Evolutionary conservation across 805 yeast species (phyloP), one percentile per base, ranked within the genome.

Genomic region (Metschnikowia continentalis): DNA sequence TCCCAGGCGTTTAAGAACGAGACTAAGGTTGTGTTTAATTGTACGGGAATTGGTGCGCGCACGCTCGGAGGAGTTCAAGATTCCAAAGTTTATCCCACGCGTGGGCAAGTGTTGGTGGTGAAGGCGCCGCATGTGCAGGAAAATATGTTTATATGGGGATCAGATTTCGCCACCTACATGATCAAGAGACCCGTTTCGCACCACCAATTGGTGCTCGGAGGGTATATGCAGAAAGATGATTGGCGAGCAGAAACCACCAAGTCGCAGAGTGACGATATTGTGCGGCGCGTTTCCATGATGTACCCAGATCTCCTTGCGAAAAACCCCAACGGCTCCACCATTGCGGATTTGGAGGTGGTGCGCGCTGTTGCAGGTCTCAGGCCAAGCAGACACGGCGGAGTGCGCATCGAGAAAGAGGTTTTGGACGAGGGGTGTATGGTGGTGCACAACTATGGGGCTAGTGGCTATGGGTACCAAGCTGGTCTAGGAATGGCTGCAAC

Each of bases 21-120:
- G 2, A 73, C 82, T 1, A 65, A 72, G 39, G 71, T 66, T 5
- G 84, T 86, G 7, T 84, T 87, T 76, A 88, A 88, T 60, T 87
- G 95, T 65, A 76, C 90, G 0, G 96, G 95, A 6, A 70, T 85
- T 19, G 88, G 90, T 10, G 87, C 94, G 1, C 72, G 71, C 43
- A 62, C 66, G 2, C 68, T 88, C 5, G 82, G 82, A 6, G 94
- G 91, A 11, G 88, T 85, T 15, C 68, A 71, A 19, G 96, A 88
- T 61, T 54, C 69, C 7, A 67, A 70, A 1, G 78, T 84, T 17
- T 85, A 82, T 57, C 92, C 96, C 6, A 81, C 88, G 0, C 72
- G 96, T 52, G 96, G 96, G 5, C 95, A 88, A 61, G 90, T 87
- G 23, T 84, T 86, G 17, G 83, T 86, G 8, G 75, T 87, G 20